A percentile compares a stretch with the other conserved stretches of the same genome.
These are phyloP conservation scores for Podospora comata DNA, from an alignment of 495 filamentous ascomycete genomes.

Conservation along the genomic window DNA sequence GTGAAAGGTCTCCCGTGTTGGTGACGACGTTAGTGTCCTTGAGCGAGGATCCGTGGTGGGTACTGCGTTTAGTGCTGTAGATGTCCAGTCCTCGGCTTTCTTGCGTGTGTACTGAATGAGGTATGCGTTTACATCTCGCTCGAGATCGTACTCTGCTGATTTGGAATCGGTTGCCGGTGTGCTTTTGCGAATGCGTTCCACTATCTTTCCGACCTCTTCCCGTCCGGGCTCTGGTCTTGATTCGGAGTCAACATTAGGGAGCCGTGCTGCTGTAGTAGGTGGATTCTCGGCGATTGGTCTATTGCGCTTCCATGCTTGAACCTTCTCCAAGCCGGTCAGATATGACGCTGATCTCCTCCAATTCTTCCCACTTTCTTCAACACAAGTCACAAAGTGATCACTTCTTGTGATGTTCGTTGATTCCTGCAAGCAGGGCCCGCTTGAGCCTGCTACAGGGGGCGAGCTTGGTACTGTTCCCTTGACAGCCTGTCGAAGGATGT, in stretches of 20 bases:
- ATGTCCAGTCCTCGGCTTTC: background rate
- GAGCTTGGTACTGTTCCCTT: background rate
- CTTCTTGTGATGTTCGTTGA: background rate
- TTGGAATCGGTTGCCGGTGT: background rate
- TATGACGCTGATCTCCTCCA: conserved; percentile 5
- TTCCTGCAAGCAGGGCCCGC: background rate
- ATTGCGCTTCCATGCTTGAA: conserved; percentile 9
- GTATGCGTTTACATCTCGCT: conserved; percentile 24
- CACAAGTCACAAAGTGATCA: background rate
- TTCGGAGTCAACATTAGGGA: background rate
- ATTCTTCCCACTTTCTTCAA: background rate
- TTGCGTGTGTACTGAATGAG: conserved; percentile 21
- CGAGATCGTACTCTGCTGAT: conserved; percentile 14
- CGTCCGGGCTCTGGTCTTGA: background rate
- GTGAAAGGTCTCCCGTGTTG: background rate
- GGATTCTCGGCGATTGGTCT: background rate
- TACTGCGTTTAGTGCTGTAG: background rate
- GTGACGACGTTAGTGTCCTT: background rate
- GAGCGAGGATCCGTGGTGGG: background rate
- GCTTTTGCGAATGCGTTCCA: background rate
- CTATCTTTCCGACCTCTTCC: conserved; percentile 1
- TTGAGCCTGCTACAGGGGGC: background rate
- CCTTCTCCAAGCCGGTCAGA: background rate
- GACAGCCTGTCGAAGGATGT: conserved; percentile 23
- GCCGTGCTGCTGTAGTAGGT: background rate